Base-by-base conservation (phyloP, 768 basidiomycete genomes). In the Trametopsis cervina region DNA sequence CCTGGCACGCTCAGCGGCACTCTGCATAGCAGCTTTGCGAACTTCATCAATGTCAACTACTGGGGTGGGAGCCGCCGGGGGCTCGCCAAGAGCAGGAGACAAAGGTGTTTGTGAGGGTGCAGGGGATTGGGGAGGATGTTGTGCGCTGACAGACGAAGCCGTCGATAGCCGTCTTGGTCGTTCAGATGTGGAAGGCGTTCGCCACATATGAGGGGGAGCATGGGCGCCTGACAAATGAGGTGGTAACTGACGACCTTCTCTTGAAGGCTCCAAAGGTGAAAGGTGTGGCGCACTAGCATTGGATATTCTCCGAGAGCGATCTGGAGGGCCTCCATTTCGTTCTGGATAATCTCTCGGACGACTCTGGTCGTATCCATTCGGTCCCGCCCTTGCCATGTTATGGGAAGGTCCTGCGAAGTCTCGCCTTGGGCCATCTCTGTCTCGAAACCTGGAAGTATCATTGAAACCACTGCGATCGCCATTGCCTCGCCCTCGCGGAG, bases 11-110 rank as follows among this genome's bases (percentile, higher is more conserved):
- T 88, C 89, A 1, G 91, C 91, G 4, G 87, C 87, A 46, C 65
- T 76, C 51, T 90, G 89, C 91, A 93, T 92, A 15, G 82, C 68
- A 40, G 81, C 79, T 61, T 86, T 85, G 49, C 77, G 74, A n/a
- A 70, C 76, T 44, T 79, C 79, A 43, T 89, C 85, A 24, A 86
- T 23, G 47, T 64, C 64, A 20, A 58, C 50, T 1, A 56, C 29
- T 33, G 29, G 29, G 9, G 29, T 36, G n/a, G 60, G 50, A 15
- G 52, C 33, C n/a, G 54, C 43, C 10, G 58, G 35, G 15, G 29
- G 6, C 55, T 15, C 4, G 21, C 2, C 20, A 56, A 56, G 3
- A 59, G 54, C 2, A 15, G 62, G 62, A 5, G 59, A 59, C 4
- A 50, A 9, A 15, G 55, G 36, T 3, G 45, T 51, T 23, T 47